Percentiles rank a stretch among this genome's conserved stretches.
These are phyloP conservation scores for Babesia microti DNA, from an alignment of 169 alveolate genomes.

Conservation along the genomic window DNA sequence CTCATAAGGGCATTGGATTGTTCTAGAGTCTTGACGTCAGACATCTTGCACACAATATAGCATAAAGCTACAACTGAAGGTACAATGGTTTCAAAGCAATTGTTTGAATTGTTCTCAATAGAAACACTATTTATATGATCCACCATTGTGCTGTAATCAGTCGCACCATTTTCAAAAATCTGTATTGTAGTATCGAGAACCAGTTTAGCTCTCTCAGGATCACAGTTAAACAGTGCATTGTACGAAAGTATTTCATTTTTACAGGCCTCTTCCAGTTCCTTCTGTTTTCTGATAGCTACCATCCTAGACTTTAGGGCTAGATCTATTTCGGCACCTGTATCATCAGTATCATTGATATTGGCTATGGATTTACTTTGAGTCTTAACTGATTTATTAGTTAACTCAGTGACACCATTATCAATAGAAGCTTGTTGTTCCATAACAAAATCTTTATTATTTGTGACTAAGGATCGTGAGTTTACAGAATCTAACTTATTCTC, in stretches of 20 bases:
- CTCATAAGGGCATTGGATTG: slow-evolving; percentile 10
- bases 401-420: slow-evolving; percentile 23
- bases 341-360: slow-evolving; percentile 3
- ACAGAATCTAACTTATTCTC: too few relatives aligned
- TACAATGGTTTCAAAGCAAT: slow-evolving; percentile 15
- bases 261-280: slow-evolving; percentile 5
- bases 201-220: slow-evolving; percentile 10
- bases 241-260: slow-evolving; percentile 23
- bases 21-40: slow-evolving; percentile 21
- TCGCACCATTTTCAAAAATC: too few relatives aligned
- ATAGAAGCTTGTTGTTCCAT: too few relatives aligned
- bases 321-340: slow-evolving; percentile 5
- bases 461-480: too few relatives aligned
- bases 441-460: too few relatives aligned
- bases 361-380: too few relatives aligned
- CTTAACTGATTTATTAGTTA: slow-evolving; percentile 5
- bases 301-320: slow-evolving; percentile 8
- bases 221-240: slow-evolving; percentile 23
- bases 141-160: too few relatives aligned
- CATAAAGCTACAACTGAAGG: slow-evolving; percentile 43
- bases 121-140: too few relatives aligned
- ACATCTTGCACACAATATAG: slow-evolving; percentile 18
- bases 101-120: too few relatives aligned
- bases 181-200: slow-evolving; percentile 14
- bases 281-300: slow-evolving; percentile 3